phyloP scores from a whole-genome alignment of 257 asterid species.

The Forsythia suspensa region DNA sequence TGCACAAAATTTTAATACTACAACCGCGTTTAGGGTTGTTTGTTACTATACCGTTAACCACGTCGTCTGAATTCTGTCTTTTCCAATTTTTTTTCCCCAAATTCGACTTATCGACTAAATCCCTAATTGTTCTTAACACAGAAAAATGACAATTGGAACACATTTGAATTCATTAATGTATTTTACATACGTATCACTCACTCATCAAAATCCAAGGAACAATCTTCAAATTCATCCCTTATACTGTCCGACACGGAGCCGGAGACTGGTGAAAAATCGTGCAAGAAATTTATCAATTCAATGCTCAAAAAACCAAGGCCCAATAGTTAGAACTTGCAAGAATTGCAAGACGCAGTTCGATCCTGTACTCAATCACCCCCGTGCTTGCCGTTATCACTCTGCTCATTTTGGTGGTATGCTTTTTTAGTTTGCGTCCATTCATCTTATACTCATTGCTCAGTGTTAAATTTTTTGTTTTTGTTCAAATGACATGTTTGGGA shows the following conservation, averaged over 20 bases:
- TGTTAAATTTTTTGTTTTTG: neutral
- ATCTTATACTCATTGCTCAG: neutral
- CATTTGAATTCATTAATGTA: constrained; percentile 26
- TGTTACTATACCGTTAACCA: too few species aligned
- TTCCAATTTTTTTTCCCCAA: too few species aligned
- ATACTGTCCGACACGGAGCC: neutral
- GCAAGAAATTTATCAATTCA: constrained; percentile 35
- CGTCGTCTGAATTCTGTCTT: too few species aligned
- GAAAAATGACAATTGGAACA: constrained; percentile 33
- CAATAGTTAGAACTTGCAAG: constrained; percentile 70
- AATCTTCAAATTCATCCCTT: constrained; percentile 18
- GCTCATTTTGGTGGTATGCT: constrained; percentile 91
- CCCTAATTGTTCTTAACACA: constrained; percentile 18
- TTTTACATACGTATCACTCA: constrained; percentile 18
- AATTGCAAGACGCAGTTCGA: constrained; percentile 86
- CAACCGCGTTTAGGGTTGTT: too few species aligned
- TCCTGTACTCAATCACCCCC: constrained; percentile 77
- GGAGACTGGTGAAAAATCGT: constrained; percentile 25
- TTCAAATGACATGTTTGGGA: neutral
- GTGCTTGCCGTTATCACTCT: constrained; percentile 81
- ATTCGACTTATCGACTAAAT: too few species aligned
- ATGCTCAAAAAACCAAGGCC: constrained; percentile 49
- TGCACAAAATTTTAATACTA: too few species aligned
- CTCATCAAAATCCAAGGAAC: constrained; percentile 12
- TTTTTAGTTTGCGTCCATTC: neutral